phyloP scores from a whole-genome alignment of 768 basidiomycete genomes.

The Suillus paluster region DNA sequence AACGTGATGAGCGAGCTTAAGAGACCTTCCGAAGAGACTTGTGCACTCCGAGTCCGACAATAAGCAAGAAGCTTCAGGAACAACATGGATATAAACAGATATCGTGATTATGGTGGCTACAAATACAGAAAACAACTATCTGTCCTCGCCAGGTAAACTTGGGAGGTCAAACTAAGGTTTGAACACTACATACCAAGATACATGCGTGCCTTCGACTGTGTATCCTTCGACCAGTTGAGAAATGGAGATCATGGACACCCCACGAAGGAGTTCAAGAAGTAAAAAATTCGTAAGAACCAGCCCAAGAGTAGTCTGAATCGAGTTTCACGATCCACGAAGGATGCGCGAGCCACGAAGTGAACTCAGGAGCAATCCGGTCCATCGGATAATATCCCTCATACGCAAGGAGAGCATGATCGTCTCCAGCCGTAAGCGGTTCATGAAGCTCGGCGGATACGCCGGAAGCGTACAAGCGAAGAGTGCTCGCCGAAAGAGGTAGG shows the following conservation, averaged over 20 bases:
- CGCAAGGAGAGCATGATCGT: constrained; percentile 11
- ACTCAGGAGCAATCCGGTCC: constrained; percentile 29
- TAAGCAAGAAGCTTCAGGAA: too few species aligned
- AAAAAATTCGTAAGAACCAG: constrained; percentile 16
- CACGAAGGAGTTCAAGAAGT: constrained; percentile 9
- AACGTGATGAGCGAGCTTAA: too few species aligned
- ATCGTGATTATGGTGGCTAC: neutral
- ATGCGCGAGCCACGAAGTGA: constrained; percentile 29
- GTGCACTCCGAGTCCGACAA: too few species aligned
- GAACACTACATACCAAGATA: neutral
- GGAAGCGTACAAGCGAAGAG: neutral
- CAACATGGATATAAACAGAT: neutral
- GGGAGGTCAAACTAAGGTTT: neutral
- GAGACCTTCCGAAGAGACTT: too few species aligned
- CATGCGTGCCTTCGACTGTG: neutral
- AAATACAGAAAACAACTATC: neutral
- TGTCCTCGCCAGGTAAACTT: neutral
- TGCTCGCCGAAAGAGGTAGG: neutral
- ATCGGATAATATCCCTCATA: constrained; percentile 19
- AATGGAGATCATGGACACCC: constrained; percentile 1
- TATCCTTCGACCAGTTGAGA: neutral
- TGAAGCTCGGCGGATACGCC: neutral
- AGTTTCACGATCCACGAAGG: constrained; percentile 26
- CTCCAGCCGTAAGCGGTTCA: neutral
- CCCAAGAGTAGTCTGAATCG: constrained; percentile 36